Evolutionary conservation across 192 early-diverging fungal species (phyloP).

Genomic region (Rhizophagus prolifer): DNA sequence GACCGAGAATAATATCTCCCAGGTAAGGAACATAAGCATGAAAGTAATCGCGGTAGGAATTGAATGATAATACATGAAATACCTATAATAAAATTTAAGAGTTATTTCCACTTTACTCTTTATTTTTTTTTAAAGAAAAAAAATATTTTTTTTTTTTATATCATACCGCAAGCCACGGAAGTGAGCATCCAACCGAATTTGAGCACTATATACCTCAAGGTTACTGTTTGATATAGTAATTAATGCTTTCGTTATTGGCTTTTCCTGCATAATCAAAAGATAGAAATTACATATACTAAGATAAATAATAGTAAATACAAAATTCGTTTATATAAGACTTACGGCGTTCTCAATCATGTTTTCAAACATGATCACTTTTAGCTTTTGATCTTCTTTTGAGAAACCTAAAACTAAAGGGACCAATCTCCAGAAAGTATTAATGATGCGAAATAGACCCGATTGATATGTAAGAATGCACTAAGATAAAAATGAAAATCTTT

Average conservation of each 20-base stretch:
- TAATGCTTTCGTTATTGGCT: conserved; percentile 46
- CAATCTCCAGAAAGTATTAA: conserved; percentile 44
- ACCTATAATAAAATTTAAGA: conserved; percentile 31
- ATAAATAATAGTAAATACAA: neutral
- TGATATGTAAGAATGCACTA: conserved; percentile 48
- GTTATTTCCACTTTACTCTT: too few species aligned
- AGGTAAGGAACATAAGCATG: conserved; percentile 43
- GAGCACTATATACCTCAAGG: conserved; percentile 50
- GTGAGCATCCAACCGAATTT: conserved; percentile 53
- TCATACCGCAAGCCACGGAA: conserved; percentile 55
- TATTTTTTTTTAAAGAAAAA: neutral
- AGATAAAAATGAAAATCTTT: neutral
- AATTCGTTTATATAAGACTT: neutral
- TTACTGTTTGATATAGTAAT: conserved; percentile 44
- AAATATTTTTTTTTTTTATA: neutral
- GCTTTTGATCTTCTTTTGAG: conserved; percentile 42
- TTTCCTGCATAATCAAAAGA: conserved; percentile 9
- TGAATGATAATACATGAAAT: conserved; percentile 55
- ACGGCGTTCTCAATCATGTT: conserved; percentile 40
- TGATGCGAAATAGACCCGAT: conserved; percentile 37
- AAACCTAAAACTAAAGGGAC: conserved; percentile 44
- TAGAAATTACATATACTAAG: neutral
- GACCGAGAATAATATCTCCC: conserved; percentile 50
- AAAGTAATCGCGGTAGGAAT: conserved; percentile 47
- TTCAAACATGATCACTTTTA: conserved; percentile 44